These are phyloP conservation scores for Eutrema yunnanense DNA, from an alignment of 345 rosid species.

Conservation along the genomic window DNA sequence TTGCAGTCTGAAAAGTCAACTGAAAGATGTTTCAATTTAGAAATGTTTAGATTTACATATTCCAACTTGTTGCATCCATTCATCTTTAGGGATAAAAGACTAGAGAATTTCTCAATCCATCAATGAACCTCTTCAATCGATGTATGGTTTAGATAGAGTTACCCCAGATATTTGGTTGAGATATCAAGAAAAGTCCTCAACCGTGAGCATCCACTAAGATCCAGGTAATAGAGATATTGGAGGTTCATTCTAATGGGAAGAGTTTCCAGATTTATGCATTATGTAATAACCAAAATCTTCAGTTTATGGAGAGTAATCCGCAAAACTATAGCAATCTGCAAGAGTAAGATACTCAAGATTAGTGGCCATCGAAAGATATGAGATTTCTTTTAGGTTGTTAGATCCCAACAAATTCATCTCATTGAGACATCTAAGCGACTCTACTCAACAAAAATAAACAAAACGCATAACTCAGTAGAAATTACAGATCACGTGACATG, in stretches of 20 bases:
- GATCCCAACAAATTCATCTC: background rate
- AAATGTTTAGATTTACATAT: no score
- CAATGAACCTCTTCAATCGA: background rate
- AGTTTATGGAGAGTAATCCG: no score
- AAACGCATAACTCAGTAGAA: background rate
- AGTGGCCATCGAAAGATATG: background rate
- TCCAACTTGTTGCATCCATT: no score
- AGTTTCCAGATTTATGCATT: background rate
- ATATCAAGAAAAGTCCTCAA: background rate
- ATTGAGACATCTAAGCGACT: background rate
- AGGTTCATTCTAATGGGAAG: background rate
- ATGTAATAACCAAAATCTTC: fast-evolving
- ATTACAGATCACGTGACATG: background rate
- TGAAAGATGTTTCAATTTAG: no score
- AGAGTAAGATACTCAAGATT: background rate
- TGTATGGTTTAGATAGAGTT: background rate
- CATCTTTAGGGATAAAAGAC: no score
- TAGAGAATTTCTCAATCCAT: background rate
- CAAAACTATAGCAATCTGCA: no score
- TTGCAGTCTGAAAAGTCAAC: no score
- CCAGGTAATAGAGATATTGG: background rate
- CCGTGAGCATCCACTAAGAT: background rate
- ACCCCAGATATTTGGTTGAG: background rate
- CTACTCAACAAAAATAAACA: background rate
- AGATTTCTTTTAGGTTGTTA: background rate